These are phyloP conservation scores for Lepidium didymum DNA, from an alignment of 345 rosid genomes.

Conservation along the genomic window DNA sequence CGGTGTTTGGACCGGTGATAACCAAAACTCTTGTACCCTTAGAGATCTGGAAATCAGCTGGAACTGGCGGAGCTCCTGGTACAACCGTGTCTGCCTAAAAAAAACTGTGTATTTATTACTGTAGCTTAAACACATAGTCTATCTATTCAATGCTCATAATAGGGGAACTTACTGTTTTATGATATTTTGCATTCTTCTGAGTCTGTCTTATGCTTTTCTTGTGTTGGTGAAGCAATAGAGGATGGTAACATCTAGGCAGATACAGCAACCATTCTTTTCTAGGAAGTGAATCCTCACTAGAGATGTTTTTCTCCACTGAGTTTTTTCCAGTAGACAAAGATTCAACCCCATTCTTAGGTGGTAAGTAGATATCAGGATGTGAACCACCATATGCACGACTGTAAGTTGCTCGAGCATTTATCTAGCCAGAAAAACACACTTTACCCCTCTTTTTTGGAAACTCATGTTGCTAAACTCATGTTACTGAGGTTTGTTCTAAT, in stretches of 20 bases:
- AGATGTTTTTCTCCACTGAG: constrained; percentile 24
- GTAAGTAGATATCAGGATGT: constrained; percentile 58
- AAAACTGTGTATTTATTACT: constrained; percentile 1
- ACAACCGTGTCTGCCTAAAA: constrained; percentile 45
- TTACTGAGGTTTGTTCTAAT: background rate
- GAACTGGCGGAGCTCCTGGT: constrained; percentile 57
- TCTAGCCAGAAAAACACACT: constrained; percentile 36
- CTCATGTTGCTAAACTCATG: background rate
- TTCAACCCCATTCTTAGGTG: constrained; percentile 38
- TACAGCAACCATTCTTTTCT: constrained; percentile 63
- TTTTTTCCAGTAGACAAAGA: constrained; percentile 25
- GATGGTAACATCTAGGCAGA: constrained; percentile 83
- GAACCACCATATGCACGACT: constrained; percentile 73
- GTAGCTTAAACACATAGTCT: background rate
- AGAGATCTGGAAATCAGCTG: constrained; percentile 67
- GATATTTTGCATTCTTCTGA: constrained; percentile 40
- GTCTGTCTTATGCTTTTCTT: constrained; percentile 48
- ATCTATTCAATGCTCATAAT: background rate
- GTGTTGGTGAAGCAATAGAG: constrained; percentile 79
- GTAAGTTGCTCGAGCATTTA: constrained; percentile 81
- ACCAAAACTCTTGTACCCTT: constrained; percentile 64
- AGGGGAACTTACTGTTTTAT: constrained; percentile 43
- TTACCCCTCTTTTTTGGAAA: constrained; percentile 2
- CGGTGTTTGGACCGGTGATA: constrained; percentile 95
- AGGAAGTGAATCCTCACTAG: constrained; percentile 22